Evolutionary conservation across 331 rosid genomes (phyloP).

Genomic region (Pyracantha coccinea): DNA sequence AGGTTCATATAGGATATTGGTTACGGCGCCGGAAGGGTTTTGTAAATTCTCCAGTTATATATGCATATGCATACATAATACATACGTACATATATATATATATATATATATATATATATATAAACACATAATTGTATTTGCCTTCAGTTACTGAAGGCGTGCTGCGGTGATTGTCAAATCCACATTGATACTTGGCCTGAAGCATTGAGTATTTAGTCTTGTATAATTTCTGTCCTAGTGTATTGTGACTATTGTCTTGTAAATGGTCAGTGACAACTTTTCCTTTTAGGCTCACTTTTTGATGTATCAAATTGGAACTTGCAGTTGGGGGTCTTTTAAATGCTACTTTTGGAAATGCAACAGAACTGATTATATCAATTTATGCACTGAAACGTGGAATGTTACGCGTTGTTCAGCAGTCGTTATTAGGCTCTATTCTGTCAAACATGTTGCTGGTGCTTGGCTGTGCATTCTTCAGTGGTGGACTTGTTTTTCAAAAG

Average conservation of each 20-base stretch:
- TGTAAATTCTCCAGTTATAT: not conserved
- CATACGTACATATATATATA: no score
- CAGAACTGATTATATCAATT: constrained; percentile 78
- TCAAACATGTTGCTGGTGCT: constrained; percentile 90
- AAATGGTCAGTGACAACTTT: not conserved
- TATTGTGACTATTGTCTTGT: not conserved
- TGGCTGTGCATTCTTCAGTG: constrained; percentile 81
- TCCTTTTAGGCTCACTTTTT: constrained; percentile 13
- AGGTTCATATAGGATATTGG: not conserved
- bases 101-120: no score
- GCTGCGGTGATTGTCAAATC: not conserved
- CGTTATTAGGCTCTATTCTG: constrained; percentile 75
- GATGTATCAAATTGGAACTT: constrained; percentile 18
- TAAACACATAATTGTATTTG: not conserved
- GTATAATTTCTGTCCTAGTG: not conserved
- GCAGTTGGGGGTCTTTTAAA: constrained; percentile 88
- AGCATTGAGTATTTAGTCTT: not conserved
- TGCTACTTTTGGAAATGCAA: constrained; percentile 92
- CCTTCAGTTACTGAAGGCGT: not conserved
- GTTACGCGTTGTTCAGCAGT: constrained; percentile 75
- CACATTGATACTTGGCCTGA: not conserved
- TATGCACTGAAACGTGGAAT: constrained; percentile 73
- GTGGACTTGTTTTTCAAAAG: constrained; percentile 53
- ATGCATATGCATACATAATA: not conserved
- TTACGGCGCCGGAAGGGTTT: not conserved